Percentiles rank a stretch among this genome's conserved stretches.
Evolutionary conservation across 129 eudicot genomes (phyloP).

Genomic region (Daucus carota): DH1_v3.0 NC_030386.2:34908501-34909000

Average conservation of each 20-base stretch:
- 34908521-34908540: neutral
- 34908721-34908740: neutral
- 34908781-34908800: neutral
- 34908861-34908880: neutral
- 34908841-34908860: neutral
- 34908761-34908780: neutral
- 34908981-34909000: neutral
- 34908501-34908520: neutral
- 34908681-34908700: neutral
- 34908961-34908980: neutral
- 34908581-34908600: neutral
- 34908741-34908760: neutral
- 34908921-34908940: neutral
- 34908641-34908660: neutral
- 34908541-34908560: neutral
- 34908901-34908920: neutral
- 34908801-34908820: neutral
- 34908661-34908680: conserved; percentile 5
- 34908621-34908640: neutral
- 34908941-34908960: neutral
- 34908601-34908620: neutral
- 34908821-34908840: neutral
- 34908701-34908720: neutral
- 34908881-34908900: neutral
- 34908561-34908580: neutral